A percentile compares a stretch with the other conserved stretches of the same genome.
phyloP scores from a whole-genome alignment of 2,329 filamentous ascomycete species.

The Drechslera avenae region DNA sequence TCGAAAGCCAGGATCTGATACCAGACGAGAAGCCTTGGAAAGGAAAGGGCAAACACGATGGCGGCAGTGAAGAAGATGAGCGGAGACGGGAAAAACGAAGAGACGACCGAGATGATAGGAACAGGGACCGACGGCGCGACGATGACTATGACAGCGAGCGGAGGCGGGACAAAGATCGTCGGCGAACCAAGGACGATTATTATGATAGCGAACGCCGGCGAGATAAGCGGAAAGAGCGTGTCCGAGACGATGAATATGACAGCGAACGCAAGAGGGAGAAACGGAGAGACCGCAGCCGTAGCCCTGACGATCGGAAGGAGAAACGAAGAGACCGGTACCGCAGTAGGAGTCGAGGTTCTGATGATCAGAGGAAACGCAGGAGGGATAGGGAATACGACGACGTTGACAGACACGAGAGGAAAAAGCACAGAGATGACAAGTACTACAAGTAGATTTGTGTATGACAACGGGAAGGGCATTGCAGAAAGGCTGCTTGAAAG shows the following conservation, averaged over 20 bases:
- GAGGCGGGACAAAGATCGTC: constrained; percentile 21
- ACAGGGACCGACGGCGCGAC: constrained; percentile 24
- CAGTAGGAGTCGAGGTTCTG: constrained; percentile 32
- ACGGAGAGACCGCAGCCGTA: constrained; percentile 25
- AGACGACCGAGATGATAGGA: constrained; percentile 17
- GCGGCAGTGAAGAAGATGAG: constrained; percentile 24
- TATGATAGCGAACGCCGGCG: constrained; percentile 28
- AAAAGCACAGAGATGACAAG: constrained; percentile 22
- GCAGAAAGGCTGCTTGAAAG: too few relatives aligned
- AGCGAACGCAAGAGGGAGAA: constrained; percentile 17
- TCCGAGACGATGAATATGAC: constrained; percentile 23
- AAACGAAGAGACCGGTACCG: constrained; percentile 31
- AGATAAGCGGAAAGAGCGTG: constrained; percentile 24
- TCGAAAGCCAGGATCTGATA: constrained; percentile 56
- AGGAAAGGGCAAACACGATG: constrained; percentile 19
- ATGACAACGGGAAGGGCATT: too few relatives aligned
- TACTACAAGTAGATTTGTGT: constrained; percentile 7
- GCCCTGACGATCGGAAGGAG: constrained; percentile 36
- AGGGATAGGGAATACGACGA: constrained; percentile 33
- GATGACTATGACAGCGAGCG: constrained; percentile 30
- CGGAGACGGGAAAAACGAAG: constrained; percentile 25
- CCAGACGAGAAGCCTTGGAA: constrained; percentile 44
- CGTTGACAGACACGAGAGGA: constrained; percentile 27
- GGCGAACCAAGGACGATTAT: constrained; percentile 25
- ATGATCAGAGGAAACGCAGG: constrained; percentile 33